Evolutionary conservation across 2,329 filamentous ascomycete species (phyloP).

Genomic region (Lecanoromycetidae sp.): DNA sequence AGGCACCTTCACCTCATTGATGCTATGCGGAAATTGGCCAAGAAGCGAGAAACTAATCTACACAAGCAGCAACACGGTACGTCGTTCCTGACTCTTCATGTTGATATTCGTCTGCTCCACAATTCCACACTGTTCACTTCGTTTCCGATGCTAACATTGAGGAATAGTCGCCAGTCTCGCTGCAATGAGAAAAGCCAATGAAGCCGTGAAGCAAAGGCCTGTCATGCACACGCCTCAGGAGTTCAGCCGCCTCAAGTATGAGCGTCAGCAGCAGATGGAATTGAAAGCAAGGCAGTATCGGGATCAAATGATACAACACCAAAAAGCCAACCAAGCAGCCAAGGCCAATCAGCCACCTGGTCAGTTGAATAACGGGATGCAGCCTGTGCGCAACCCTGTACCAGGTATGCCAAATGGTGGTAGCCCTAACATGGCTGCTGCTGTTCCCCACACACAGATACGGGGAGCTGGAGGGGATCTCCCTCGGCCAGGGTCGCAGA

Average conservation of each 20-base stretch:
- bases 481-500: slow-evolving; percentile 26
- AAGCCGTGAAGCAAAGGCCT: slow-evolving; percentile 46
- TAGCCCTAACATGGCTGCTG: slow-evolving; percentile 8
- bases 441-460: slow-evolving; percentile 4
- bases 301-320: slow-evolving; percentile 48
- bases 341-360: slow-evolving; percentile 6
- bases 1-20: slow-evolving; percentile 83
- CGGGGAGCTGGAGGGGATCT: slow-evolving; percentile 22
- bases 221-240: slow-evolving; percentile 68
- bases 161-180: slow-evolving; percentile 52
- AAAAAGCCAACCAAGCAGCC: slow-evolving; percentile 25
- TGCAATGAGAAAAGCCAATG: slow-evolving; percentile 69
- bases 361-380: slow-evolving; percentile 11
- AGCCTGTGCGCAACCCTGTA: slow-evolving; percentile 6
- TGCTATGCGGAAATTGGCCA: slow-evolving; percentile 86
- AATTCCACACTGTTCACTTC: background rate
- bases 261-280: slow-evolving; percentile 60
- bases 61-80: slow-evolving; percentile 77
- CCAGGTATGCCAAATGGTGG: slow-evolving; percentile 10
- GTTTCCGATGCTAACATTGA: slow-evolving; percentile 2
- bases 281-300: slow-evolving; percentile 49
- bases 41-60: slow-evolving; percentile 74
- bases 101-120: background rate
- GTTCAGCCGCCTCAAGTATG: slow-evolving; percentile 79
- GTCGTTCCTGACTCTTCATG: slow-evolving; percentile 15